Conservation (phyloP, 225 moss, liverwort and hornwort genomes). For the Sphagnum tenellum region DNA sequence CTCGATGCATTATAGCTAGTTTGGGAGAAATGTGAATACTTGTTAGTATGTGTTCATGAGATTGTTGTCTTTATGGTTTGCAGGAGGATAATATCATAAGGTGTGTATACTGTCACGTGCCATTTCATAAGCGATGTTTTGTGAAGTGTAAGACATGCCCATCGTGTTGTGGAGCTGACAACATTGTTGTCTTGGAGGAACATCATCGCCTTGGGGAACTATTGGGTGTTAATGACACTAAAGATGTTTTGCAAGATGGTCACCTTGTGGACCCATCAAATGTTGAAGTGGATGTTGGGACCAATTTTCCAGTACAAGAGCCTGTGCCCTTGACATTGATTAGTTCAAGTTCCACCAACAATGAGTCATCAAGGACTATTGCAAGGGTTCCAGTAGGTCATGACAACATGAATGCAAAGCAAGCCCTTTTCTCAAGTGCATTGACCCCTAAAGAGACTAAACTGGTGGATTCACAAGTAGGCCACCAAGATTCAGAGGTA, state of each 20-base stretch:
- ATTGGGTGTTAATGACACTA: background rate
- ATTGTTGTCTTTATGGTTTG: slow-evolving; percentile 6
- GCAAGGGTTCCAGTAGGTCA: background rate
- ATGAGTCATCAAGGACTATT: background rate
- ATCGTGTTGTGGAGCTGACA: slow-evolving; percentile 39
- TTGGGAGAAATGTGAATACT: background rate
- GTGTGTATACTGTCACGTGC: slow-evolving; percentile 64
- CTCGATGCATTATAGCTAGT: background rate
- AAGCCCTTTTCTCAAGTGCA: slow-evolving; percentile 40
- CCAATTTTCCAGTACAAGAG: background rate
- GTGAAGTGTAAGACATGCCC: slow-evolving; percentile 43
- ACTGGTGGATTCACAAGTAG: slow-evolving; percentile 29
- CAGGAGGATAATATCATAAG: slow-evolving; percentile 78
- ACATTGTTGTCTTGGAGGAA: slow-evolving; percentile 23
- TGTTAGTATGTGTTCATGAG: background rate
- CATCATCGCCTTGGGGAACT: background rate
- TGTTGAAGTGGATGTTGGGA: background rate
- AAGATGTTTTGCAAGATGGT: slow-evolving; percentile 8
- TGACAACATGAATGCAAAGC: slow-evolving; percentile 21
- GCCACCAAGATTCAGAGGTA: slow-evolving; percentile 35
- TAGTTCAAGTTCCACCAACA: background rate
- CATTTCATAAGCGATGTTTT: slow-evolving; percentile 76
- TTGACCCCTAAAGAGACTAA: slow-evolving; percentile 32
- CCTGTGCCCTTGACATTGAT: background rate
- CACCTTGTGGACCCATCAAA: too few species aligned